phyloP scores from a whole-genome alignment of 768 basidiomycete species.

The Tricholoma bakamatsutake region DNA sequence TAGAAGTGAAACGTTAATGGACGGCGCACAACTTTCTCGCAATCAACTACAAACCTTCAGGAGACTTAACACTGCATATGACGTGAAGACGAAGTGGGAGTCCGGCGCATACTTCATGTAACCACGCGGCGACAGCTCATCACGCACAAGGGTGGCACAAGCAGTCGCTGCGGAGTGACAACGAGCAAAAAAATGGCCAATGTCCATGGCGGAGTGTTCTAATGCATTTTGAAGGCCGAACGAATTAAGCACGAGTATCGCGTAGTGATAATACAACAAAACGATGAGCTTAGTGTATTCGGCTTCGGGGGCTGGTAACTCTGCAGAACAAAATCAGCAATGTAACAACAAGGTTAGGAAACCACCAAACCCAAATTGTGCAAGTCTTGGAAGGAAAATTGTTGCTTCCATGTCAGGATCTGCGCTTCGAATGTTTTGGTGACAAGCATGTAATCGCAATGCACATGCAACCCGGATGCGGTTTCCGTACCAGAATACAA shows the following conservation, averaged over 20 bases:
- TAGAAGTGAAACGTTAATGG: constrained; percentile 22
- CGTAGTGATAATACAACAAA: constrained; percentile 81
- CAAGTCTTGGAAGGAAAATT: constrained; percentile 33
- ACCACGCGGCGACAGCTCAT: constrained; percentile 71
- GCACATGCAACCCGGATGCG: constrained; percentile 74
- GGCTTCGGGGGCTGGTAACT: constrained; percentile 14
- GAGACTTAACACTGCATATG: constrained; percentile 90
- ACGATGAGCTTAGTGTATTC: constrained; percentile 49
- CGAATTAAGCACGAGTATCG: constrained; percentile 85
- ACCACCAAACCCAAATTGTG: constrained; percentile 15
- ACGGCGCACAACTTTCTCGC: background rate
- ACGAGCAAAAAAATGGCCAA: constrained; percentile 79
- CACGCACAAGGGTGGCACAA: constrained; percentile 68
- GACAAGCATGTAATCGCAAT: constrained; percentile 80
- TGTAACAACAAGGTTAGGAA: background rate
- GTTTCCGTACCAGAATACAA: constrained; percentile 80
- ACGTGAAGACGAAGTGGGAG: constrained; percentile 84
- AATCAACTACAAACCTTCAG: constrained; percentile 61
- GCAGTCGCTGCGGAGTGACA: constrained; percentile 68
- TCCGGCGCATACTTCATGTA: constrained; percentile 84
- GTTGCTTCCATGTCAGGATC: constrained; percentile 50
- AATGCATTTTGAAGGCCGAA: constrained; percentile 97
- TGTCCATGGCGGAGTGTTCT: constrained; percentile 65
- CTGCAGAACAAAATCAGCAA: constrained; percentile 16
- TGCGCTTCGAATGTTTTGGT: constrained; percentile 84